phyloP scores from a whole-genome alignment of 225 moss, liverwort and hornwort genomes.

The Pleurozium schreberi region DNA sequence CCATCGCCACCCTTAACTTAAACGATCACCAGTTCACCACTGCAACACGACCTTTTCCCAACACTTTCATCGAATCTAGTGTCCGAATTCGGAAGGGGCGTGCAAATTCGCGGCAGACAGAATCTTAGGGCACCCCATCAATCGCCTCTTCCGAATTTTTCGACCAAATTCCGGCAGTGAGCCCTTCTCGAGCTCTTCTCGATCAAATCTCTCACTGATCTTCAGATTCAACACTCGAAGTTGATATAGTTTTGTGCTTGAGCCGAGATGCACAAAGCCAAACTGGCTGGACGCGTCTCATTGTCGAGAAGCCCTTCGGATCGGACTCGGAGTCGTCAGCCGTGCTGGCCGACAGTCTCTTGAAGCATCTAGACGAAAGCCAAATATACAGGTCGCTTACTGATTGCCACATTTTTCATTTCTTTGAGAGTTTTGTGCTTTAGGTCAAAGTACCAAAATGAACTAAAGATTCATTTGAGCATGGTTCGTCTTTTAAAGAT shows the following conservation, averaged over 20 bases:
- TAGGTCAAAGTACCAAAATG: too few species aligned
- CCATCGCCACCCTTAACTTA: background rate
- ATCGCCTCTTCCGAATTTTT: background rate
- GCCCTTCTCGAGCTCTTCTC: background rate
- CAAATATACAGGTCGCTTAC: conserved; percentile 63
- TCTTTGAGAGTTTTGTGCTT: background rate
- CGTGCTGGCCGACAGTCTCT: conserved; percentile 49
- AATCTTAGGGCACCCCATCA: background rate
- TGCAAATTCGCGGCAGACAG: background rate
- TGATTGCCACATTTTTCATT: background rate
- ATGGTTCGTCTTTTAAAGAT: background rate
- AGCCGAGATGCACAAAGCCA: conserved; percentile 54
- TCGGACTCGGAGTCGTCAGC: conserved; percentile 57
- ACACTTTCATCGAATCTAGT: background rate
- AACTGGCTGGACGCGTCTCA: conserved; percentile 87
- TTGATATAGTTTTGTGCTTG: conserved; percentile 20
- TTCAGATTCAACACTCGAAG: too few species aligned
- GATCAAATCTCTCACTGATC: background rate
- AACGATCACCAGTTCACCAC: background rate
- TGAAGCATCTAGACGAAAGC: conserved; percentile 55
- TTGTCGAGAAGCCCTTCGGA: conserved; percentile 93
- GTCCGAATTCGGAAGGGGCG: too few species aligned
- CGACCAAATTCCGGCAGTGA: background rate
- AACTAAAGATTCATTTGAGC: background rate
- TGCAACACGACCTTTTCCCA: background rate